Percentiles rank a stretch among this genome's conserved stretches.
These are phyloP conservation scores for Claviceps capensis DNA, from an alignment of 2,329 filamentous ascomycete genomes.

Conservation along the genomic window DNA sequence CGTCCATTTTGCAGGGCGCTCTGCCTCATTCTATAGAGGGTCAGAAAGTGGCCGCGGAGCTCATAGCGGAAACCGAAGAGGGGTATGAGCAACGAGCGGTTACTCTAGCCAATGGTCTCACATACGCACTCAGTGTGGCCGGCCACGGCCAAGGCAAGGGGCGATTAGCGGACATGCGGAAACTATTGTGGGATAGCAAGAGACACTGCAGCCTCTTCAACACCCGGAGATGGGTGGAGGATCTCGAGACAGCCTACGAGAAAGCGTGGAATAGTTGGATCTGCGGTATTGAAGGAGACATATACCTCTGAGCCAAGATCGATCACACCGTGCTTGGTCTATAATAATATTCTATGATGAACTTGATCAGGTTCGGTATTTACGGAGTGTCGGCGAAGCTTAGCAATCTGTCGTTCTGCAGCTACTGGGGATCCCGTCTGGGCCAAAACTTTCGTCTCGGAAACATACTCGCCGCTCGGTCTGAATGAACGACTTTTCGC, in stretches of 20 bases:
- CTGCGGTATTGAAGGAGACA: conserved; percentile 75
- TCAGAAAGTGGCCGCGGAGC: conserved; percentile 50
- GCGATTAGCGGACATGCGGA: conserved; percentile 64
- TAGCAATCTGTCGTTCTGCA: not conserved
- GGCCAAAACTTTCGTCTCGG: no score
- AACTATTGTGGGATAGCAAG: conserved; percentile 67
- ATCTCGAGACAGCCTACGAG: conserved; percentile 79
- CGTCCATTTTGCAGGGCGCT: conserved; percentile 83
- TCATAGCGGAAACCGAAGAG: conserved; percentile 65
- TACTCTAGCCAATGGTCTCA: conserved; percentile 47
- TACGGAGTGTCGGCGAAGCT: not conserved
- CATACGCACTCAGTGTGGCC: conserved; percentile 35
- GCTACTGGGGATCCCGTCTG: no score
- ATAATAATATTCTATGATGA: not conserved
- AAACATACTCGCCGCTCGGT: no score
- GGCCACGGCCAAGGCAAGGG: conserved; percentile 46
- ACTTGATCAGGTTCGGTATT: conserved; percentile 2
- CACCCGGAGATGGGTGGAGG: conserved; percentile 78
- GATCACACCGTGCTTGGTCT: not conserved
- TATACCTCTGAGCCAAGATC: conserved; percentile 47
- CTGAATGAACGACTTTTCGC: no score
- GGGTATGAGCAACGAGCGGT: conserved; percentile 75
- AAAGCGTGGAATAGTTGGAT: conserved; percentile 86
- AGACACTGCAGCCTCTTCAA: conserved; percentile 85
- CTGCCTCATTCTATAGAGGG: conserved; percentile 62